Evolutionary conservation across 345 rosid species (phyloP), one percentile per base, ranked within the genome.

Genomic region (Odontarrhena argentea): DNA sequence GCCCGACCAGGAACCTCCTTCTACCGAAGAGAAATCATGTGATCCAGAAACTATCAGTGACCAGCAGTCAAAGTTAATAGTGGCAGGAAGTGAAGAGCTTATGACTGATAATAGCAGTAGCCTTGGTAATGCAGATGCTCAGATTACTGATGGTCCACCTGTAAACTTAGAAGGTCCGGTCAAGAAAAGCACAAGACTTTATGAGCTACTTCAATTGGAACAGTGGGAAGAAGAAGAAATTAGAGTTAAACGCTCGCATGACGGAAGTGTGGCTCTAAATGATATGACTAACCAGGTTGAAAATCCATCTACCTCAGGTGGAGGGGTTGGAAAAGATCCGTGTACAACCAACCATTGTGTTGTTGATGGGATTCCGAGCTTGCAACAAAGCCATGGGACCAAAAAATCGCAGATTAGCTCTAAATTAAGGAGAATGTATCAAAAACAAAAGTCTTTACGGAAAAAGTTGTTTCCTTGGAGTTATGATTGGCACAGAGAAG

Each of bases 381-480:
- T 81, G 25, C 65, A 47, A 37, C 87, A 79, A 71, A 78, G 81
- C 73, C 96, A 82, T 63, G 74, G 74, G 71, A 60, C 81, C 1
- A 82, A 71, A 68, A 89, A 79, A 67, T 85, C 87, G 15, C 63
- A 74, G 67, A 76, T 92, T 58, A 70, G 85, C 74, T 85, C 92
- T 10, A 92, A 80, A 80, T 77, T 92, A 35, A 80, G 64, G 55
- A 82, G 81, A 73, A 79, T 92, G 80, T 89, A 85, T 64, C 75
- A 81, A 78, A 92, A 87, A 69, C 96, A 87, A 76, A 89, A 92
- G 81, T 87, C 91, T 40, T 79, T 92, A 57, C 87, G 92, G 52
- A 92, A 87, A 78, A 89, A 92, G 50, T 85, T 89, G 76, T 89
- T 92, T 78, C 98, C 98, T 51, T 92, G 96, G 98, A 92, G 84